Evolutionary conservation across 768 basidiomycete species (phyloP).

Genomic region (Boletus vinaceobasis): DNA sequence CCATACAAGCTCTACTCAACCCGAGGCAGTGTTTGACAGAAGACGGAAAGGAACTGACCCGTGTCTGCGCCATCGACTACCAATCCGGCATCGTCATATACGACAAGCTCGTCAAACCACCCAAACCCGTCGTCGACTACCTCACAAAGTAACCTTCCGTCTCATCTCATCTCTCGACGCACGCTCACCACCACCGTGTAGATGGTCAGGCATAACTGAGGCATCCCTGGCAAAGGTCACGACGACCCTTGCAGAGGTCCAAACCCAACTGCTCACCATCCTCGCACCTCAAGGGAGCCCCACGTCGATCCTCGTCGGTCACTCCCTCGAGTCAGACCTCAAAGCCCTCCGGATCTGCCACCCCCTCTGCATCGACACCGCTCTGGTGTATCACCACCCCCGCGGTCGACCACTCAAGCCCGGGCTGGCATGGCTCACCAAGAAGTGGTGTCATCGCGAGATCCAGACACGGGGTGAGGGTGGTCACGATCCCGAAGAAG

Average conservation of each 20-base stretch:
- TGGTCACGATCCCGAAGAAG: conserved; percentile 94
- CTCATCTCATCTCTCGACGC: neutral
- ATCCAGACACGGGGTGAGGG: conserved; percentile 84
- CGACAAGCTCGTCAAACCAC: conserved; percentile 87
- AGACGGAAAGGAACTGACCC: conserved; percentile 84
- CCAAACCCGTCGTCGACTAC: conserved; percentile 83
- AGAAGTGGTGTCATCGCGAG: conserved; percentile 87
- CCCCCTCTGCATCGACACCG: conserved; percentile 87
- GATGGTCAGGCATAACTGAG: conserved; percentile 93
- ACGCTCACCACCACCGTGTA: conserved; percentile 22
- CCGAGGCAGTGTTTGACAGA: conserved; percentile 73
- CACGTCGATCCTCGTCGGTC: conserved; percentile 83
- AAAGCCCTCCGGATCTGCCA: conserved; percentile 85
- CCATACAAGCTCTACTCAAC: neutral
- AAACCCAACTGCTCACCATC: conserved; percentile 61
- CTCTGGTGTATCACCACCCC: conserved; percentile 87
- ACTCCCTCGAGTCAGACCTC: conserved; percentile 94
- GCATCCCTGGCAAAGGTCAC: conserved; percentile 64
- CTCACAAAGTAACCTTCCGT: conserved; percentile 66
- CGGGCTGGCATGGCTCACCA: conserved; percentile 93
- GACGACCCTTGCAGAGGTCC: conserved; percentile 77
- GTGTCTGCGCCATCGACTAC: conserved; percentile 83
- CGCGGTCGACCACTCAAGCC: conserved; percentile 92
- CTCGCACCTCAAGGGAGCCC: conserved; percentile 50
- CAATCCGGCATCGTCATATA: conserved; percentile 69